Evolutionary conservation across 2,329 filamentous ascomycete species (phyloP).

Genomic region (Passalora sequoiae): DNA sequence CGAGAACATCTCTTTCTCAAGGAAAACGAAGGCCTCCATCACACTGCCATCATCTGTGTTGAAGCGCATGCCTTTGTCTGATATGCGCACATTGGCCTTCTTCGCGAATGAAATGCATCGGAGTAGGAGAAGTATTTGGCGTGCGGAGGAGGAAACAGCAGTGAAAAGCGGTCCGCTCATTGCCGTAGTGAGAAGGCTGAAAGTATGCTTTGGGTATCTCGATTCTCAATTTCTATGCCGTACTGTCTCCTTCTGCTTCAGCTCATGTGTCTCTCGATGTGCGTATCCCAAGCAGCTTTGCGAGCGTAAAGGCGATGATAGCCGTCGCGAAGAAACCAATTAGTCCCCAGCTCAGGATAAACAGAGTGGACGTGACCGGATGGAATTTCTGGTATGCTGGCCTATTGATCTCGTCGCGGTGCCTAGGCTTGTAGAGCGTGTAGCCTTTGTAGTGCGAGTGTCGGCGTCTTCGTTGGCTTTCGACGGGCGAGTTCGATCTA

Average conservation of each 20-base stretch:
- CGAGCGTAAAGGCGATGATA: neutral
- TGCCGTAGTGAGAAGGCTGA: slow-evolving; percentile 32
- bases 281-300: neutral
- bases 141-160: slow-evolving; percentile 71
- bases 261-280: neutral
- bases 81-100: slow-evolving; percentile 68
- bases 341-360: slow-evolving; percentile 22
- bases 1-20: slow-evolving; percentile 84
- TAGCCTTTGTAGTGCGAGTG: slow-evolving; percentile 8
- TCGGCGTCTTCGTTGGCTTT: slow-evolving; percentile 4
- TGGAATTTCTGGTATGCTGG: slow-evolving; percentile 16
- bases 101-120: slow-evolving; percentile 58
- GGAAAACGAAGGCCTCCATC: slow-evolving; percentile 82
- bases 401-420: neutral
- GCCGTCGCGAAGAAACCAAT: slow-evolving; percentile 21
- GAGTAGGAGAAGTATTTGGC: slow-evolving; percentile 64
- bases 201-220: slow-evolving; percentile 9
- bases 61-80: slow-evolving; percentile 78
- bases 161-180: slow-evolving; percentile 56
- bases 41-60: slow-evolving; percentile 81
- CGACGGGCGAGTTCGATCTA: slow-evolving; percentile 43
- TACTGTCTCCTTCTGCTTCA: neutral
- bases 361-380: slow-evolving; percentile 24
- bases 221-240: neutral
- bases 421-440: slow-evolving; percentile 10